Conservation (phyloP, 140 eudicot species). For the Cichorium intybus region DNA sequence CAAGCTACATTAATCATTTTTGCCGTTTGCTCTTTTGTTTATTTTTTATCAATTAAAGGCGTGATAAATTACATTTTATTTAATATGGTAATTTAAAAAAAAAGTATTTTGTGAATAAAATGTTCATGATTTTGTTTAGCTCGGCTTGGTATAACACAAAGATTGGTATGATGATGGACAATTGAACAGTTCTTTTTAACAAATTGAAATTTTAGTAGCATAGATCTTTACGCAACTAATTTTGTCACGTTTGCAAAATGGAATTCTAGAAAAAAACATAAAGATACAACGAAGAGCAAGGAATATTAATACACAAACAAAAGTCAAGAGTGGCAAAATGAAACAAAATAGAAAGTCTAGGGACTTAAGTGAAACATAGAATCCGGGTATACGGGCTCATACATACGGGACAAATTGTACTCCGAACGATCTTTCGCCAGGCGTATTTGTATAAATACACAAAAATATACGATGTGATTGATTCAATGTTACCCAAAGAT, state of each 20-base stretch:
- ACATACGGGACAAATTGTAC: constrained; percentile 2
- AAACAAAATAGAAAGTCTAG: background rate
- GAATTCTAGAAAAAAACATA: background rate
- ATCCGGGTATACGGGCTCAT: background rate
- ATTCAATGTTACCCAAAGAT: background rate
- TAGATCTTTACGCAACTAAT: background rate
- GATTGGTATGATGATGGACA: no score
- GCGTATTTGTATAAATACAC: background rate
- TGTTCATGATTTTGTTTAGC: no score
- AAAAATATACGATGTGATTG: constrained; percentile 27
- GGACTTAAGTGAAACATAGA: constrained; percentile 9
- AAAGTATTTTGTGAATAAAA: no score
- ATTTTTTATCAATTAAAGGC: no score
- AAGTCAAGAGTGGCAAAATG: background rate
- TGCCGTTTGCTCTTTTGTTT: no score
- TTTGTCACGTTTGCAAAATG: background rate
- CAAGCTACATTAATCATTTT: no score
- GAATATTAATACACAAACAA: background rate
- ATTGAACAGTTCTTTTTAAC: no score
- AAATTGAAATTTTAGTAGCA: background rate
- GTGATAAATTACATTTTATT: no score
- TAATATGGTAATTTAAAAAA: no score
- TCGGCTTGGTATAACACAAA: no score
- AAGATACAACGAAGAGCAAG: background rate
- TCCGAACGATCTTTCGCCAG: no score